Percentiles rank a stretch among this genome's conserved stretches.
phyloP scores from a whole-genome alignment of 352 stramenopile species.

The Pythium guiyangense region DNA sequence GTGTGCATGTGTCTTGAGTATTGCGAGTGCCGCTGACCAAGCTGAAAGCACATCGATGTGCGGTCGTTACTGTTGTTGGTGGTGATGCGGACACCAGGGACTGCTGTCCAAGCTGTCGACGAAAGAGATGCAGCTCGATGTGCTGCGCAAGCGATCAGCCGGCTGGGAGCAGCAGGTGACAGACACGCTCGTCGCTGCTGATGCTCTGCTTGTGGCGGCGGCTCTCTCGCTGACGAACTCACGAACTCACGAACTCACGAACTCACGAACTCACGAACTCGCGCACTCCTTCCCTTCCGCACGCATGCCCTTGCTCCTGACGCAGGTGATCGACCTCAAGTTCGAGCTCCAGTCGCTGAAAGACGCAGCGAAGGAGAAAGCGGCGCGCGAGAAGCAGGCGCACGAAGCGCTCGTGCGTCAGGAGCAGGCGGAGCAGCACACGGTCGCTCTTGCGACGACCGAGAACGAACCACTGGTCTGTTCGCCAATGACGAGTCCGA shows the following conservation, averaged over 20 bases:
- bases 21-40: no score
- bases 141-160: constrained; percentile 30
- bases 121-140: constrained; percentile 36
- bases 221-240: not conserved
- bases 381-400: constrained; percentile 12
- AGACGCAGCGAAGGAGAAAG: constrained; percentile 24
- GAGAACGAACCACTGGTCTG: not conserved
- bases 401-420: constrained; percentile 7
- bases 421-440: constrained; percentile 1
- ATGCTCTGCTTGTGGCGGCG: no score
- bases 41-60: no score
- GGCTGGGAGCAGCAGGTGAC: constrained; percentile 45
- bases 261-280: no score
- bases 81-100: no score
- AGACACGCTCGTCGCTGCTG: no score
- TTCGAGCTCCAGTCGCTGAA: constrained; percentile 44
- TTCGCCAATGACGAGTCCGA: constrained; percentile 3
- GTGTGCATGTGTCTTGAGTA: not conserved
- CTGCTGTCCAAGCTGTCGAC: constrained; percentile 22
- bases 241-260: no score
- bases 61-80: no score
- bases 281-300: no score
- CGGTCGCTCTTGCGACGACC: not conserved
- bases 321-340: constrained; percentile 41
- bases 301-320: no score